Evolutionary conservation across 2,329 filamentous ascomycete species (phyloP).

Genomic region (Cytospora paraplurivora): DNA sequence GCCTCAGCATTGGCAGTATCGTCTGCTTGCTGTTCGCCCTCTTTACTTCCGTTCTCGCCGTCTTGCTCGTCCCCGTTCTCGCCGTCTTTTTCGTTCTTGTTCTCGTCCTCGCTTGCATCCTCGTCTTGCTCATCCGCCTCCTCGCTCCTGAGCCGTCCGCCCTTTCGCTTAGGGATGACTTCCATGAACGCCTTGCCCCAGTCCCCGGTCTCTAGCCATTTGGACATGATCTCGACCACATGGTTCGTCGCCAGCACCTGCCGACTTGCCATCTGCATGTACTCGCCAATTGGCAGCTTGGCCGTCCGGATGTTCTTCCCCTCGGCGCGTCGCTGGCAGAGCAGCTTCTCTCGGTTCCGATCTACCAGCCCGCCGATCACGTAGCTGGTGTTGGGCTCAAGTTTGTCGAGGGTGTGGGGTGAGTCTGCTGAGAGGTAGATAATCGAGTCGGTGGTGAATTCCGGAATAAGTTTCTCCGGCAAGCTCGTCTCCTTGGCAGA

Average conservation of each 20-base stretch:
- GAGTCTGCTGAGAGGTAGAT: constrained; percentile 93
- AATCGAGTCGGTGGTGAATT: constrained; percentile 50
- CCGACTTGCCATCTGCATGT: constrained; percentile 85
- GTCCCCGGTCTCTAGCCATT: constrained; percentile 86
- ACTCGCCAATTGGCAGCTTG: constrained; percentile 92
- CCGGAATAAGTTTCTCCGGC: constrained; percentile 35
- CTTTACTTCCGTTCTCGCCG: constrained; percentile 4
- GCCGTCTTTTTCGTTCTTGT: constrained; percentile 7
- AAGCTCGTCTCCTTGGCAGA: constrained; percentile 31
- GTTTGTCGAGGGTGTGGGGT: constrained; percentile 76
- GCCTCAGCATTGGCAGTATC: not conserved
- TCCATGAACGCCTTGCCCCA: constrained; percentile 89
- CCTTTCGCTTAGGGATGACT: constrained; percentile 90
- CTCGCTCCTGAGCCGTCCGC: constrained; percentile 63
- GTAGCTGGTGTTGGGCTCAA: constrained; percentile 88
- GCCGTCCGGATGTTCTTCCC: constrained; percentile 81
- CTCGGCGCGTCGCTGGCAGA: constrained; percentile 83
- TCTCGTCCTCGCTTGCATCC: constrained; percentile 9
- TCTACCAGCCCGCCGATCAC: constrained; percentile 94
- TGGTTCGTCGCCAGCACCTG: constrained; percentile 92
- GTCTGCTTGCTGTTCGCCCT: constrained; percentile 9
- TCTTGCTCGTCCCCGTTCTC: constrained; percentile 4
- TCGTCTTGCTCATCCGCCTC: constrained; percentile 31
- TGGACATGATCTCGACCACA: constrained; percentile 94
- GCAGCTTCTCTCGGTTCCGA: constrained; percentile 91